phyloP scores from a whole-genome alignment of 768 basidiomycete genomes.

The Leccinellum rugosiceps region DNA sequence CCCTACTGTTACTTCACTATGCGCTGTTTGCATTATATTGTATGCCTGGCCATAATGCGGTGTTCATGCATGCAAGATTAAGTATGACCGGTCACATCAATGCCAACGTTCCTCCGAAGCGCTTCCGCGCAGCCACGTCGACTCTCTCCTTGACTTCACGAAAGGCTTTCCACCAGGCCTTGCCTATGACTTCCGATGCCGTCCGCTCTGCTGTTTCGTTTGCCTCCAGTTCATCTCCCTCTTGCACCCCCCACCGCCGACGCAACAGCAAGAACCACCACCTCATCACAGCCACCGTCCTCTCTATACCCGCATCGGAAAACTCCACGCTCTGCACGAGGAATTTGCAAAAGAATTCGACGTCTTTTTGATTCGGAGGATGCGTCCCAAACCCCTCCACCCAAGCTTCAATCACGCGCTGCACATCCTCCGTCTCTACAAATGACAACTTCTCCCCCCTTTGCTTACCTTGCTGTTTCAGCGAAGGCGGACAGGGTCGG shows the following conservation, averaged over 20 bases:
- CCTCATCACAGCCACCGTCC: slow-evolving; percentile 65
- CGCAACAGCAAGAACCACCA: slow-evolving; percentile 80
- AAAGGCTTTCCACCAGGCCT: slow-evolving; percentile 83
- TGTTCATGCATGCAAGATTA: not conserved
- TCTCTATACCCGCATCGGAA: slow-evolving; percentile 65
- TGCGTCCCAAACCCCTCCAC: slow-evolving; percentile 57
- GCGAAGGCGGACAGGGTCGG: slow-evolving; percentile 44
- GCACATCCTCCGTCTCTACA: slow-evolving; percentile 68
- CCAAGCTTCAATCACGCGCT: slow-evolving; percentile 72
- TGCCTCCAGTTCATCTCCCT: slow-evolving; percentile 37
- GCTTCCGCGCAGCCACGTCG: slow-evolving; percentile 59
- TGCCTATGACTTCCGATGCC: slow-evolving; percentile 47
- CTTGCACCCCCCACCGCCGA: slow-evolving; percentile 58
- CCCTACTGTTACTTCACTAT: no score
- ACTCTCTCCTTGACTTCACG: slow-evolving; percentile 63
- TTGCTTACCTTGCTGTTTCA: slow-evolving; percentile 52
- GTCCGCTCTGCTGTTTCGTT: slow-evolving; percentile 28
- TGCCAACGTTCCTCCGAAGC: slow-evolving; percentile 71
- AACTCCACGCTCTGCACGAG: slow-evolving; percentile 67
- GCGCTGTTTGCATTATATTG: no score
- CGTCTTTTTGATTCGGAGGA: slow-evolving; percentile 70
- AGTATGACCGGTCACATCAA: slow-evolving; percentile 41
- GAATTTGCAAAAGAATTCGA: slow-evolving; percentile 72
- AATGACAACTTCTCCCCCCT: slow-evolving; percentile 56
- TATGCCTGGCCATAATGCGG: no score